These are phyloP conservation scores for Aspergillus novoparasiticus DNA, from an alignment of 2,329 filamentous ascomycete genomes.

Conservation along the genomic window DNA sequence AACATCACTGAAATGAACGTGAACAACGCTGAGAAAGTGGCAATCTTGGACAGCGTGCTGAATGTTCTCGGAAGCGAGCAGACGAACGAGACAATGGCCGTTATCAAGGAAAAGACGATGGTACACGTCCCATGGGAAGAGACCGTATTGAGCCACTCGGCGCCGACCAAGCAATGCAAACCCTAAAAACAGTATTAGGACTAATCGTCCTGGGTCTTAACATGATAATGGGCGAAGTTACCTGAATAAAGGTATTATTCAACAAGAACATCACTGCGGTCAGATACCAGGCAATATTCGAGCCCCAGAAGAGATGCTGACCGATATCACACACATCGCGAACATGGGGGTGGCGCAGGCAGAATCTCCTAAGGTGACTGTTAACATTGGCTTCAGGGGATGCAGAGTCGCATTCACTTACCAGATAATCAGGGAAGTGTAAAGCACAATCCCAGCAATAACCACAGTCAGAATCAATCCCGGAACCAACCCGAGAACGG, in stretches of 20 bases:
- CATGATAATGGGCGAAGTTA: conserved; percentile 27
- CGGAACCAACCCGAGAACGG: conserved; percentile 81
- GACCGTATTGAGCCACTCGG: conserved; percentile 90
- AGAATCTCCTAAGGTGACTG: conserved; percentile 72
- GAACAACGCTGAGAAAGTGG: conserved; percentile 78
- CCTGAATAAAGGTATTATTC: conserved; percentile 92
- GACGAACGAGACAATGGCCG: conserved; percentile 73
- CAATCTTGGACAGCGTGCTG: conserved; percentile 74
- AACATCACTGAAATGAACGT: conserved; percentile 88
- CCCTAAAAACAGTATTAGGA: conserved; percentile 48
- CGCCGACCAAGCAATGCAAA: conserved; percentile 80
- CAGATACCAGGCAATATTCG: conserved; percentile 68
- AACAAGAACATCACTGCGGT: conserved; percentile 86
- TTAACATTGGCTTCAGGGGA: conserved; percentile 19
- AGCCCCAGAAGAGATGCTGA: conserved; percentile 90
- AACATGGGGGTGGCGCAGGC: conserved; percentile 84
- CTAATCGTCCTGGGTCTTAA: background rate
- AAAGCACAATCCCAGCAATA: conserved; percentile 76
- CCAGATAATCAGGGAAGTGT: conserved; percentile 73
- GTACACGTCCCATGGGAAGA: conserved; percentile 73
- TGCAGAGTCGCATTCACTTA: conserved; percentile 35
- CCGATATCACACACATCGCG: conserved; percentile 93
- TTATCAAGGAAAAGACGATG: conserved; percentile 74
- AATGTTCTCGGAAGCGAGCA: conserved; percentile 87
- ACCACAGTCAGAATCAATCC: conserved; percentile 81